A percentile compares a stretch with the other conserved stretches of the same genome.
phyloP scores from a whole-genome alignment of 257 asterid species.

The Coffea canephora region DNA sequence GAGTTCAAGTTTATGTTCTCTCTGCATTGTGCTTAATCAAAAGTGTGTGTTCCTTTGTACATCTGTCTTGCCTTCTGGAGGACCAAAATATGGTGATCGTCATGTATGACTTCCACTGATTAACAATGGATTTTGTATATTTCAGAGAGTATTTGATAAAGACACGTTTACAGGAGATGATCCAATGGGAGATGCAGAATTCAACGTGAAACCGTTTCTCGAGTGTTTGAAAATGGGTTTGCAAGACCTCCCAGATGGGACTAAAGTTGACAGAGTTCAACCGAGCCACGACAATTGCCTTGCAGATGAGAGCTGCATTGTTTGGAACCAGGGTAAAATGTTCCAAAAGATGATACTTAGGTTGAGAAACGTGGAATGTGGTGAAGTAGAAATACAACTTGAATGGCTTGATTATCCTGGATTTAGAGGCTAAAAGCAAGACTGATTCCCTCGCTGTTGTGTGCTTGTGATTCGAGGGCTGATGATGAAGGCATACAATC shows the following conservation, averaged over 20 bases:
- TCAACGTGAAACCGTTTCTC: slow-evolving; percentile 50
- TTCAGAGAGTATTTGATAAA: slow-evolving; percentile 67
- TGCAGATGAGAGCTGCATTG: slow-evolving; percentile 52
- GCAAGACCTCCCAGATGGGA: slow-evolving; percentile 54
- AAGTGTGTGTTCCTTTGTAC: too few relatives aligned
- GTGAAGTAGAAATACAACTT: slow-evolving; percentile 61
- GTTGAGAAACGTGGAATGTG: slow-evolving; percentile 59
- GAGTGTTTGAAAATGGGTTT: slow-evolving; percentile 54
- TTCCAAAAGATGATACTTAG: slow-evolving; percentile 65
- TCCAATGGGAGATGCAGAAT: slow-evolving; percentile 64
- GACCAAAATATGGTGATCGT: background rate
- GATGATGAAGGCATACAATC: background rate
- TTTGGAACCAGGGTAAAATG: slow-evolving; percentile 68
- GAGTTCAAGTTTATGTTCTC: background rate
- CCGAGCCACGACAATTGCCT: slow-evolving; percentile 54
- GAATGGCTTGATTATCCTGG: slow-evolving; percentile 52
- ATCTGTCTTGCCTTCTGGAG: background rate
- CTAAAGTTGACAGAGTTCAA: slow-evolving; percentile 53
- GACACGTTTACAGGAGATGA: slow-evolving; percentile 83
- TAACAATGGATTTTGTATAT: background rate
- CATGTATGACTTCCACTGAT: background rate
- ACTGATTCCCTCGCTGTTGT: too few relatives aligned
- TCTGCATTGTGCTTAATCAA: too few relatives aligned
- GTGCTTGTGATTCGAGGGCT: background rate
- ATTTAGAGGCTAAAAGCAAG: slow-evolving; percentile 1